Conservation (phyloP, 208 protist species). For the Trypanosoma lewisi region DNA sequence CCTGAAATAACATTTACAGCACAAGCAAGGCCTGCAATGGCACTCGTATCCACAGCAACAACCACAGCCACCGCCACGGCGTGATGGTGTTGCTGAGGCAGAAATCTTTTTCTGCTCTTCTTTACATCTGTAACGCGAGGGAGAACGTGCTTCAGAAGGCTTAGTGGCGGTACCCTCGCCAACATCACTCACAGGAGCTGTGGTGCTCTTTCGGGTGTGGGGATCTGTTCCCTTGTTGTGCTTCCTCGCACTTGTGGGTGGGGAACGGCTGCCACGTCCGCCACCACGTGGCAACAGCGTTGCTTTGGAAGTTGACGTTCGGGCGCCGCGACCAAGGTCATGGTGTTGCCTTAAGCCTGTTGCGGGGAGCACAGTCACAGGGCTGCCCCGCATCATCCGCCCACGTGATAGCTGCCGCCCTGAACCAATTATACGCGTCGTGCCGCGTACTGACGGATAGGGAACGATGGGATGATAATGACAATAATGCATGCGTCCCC, state of each 20-base stretch:
- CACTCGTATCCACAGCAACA: not conserved
- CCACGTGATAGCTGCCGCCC: not conserved
- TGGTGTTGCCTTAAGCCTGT: slow-evolving; percentile 9
- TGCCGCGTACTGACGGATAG: not conserved
- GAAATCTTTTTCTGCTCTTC: not conserved
- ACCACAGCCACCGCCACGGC: slow-evolving; percentile 9
- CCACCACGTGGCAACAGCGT: not conserved
- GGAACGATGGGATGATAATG: not conserved
- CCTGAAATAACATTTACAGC: not conserved
- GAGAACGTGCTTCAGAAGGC: slow-evolving; percentile 3
- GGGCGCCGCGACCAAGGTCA: not conserved
- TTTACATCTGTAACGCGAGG: slow-evolving; percentile 3
- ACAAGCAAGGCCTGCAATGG: slow-evolving; percentile 11
- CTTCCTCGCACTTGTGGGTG: not conserved
- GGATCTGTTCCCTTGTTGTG: slow-evolving; percentile 4
- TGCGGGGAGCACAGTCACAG: slow-evolving; percentile 4
- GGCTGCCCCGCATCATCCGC: not conserved
- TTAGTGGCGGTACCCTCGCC: not conserved
- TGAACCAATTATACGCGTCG: not conserved
- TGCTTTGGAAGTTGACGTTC: slow-evolving; percentile 1
- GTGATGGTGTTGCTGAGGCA: not conserved
- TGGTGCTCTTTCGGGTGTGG: not conserved
- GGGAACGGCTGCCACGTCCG: not conserved
- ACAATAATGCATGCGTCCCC: slow-evolving; percentile 6
- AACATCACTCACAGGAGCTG: not conserved